These are phyloP conservation scores for Excoecaria agallocha DNA, from an alignment of 345 rosid species.

Conservation along the genomic window DNA sequence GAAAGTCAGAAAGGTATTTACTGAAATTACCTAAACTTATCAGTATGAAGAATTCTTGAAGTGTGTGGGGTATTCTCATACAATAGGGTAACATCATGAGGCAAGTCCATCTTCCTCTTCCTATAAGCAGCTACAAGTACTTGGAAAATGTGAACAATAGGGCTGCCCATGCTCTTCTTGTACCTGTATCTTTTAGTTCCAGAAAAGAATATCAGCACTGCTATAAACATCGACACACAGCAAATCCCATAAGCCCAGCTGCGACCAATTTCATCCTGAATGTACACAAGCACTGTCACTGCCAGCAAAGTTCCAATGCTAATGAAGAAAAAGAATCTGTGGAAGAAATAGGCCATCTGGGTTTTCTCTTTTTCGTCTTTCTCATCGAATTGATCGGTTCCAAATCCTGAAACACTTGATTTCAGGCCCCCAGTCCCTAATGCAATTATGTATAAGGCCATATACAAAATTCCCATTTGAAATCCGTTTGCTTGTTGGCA, in stretches of 20 bases:
- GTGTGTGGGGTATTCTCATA: slow-evolving; percentile 50
- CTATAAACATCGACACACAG: slow-evolving; percentile 56
- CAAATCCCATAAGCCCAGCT: slow-evolving; percentile 61
- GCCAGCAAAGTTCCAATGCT: slow-evolving; percentile 56
- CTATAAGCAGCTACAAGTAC: slow-evolving; percentile 58
- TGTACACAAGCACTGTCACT: slow-evolving; percentile 62
- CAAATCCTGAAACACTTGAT: slow-evolving; percentile 68
- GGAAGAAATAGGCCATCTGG: slow-evolving; percentile 61
- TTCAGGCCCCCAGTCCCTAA: slow-evolving; percentile 69
- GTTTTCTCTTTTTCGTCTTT: slow-evolving; percentile 57
- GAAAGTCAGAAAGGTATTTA: neutral
- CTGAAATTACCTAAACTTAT: slow-evolving; percentile 51
- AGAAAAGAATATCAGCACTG: slow-evolving; percentile 50
- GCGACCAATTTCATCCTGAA: slow-evolving; percentile 58
- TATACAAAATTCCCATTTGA: slow-evolving; percentile 71
- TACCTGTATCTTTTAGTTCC: slow-evolving; percentile 65
- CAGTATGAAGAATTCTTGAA: slow-evolving; percentile 53
- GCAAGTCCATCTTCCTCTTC: slow-evolving; percentile 50
- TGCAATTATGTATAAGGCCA: slow-evolving; percentile 56
- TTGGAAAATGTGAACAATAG: slow-evolving; percentile 71
- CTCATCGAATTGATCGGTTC: slow-evolving; percentile 65
- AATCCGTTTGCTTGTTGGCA: slow-evolving; percentile 55
- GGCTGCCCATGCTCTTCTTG: slow-evolving; percentile 75
- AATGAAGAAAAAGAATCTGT: slow-evolving; percentile 59
- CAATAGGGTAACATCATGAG: slow-evolving; percentile 43